Percentiles rank a stretch among this genome's conserved stretches.
phyloP scores from a whole-genome alignment of 352 stramenopile genomes.

The Pythium chondricola region DNA sequence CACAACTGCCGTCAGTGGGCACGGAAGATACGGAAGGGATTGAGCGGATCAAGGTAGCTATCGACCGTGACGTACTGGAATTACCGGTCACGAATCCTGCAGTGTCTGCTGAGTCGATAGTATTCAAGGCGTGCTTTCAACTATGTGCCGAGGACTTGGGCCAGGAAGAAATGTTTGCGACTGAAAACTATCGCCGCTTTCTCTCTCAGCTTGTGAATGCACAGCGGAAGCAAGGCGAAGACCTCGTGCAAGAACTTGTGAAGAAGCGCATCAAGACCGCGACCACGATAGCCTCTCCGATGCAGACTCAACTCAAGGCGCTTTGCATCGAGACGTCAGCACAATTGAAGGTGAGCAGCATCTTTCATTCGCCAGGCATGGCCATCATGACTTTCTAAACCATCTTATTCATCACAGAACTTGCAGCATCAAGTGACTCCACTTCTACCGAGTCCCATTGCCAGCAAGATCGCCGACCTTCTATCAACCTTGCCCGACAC shows the following conservation, averaged over 20 bases:
- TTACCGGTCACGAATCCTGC: slow-evolving; percentile 25
- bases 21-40: slow-evolving; percentile 7
- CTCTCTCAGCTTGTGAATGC: slow-evolving; percentile 1
- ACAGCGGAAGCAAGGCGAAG: not conserved
- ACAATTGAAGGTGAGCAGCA: no score
- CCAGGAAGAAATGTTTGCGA: not conserved
- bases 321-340: no score
- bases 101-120: slow-evolving; percentile 19
- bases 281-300: no score
- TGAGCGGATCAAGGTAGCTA: slow-evolving; percentile 13
- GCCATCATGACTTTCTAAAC: no score
- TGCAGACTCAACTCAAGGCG: not conserved
- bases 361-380: no score
- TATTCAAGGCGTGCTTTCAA: slow-evolving; percentile 60
- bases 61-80: slow-evolving; percentile 41
- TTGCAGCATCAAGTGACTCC: no score
- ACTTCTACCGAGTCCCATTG: no score
- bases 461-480: no score
- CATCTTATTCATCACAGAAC: no score
- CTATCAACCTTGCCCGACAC: no score
- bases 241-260: slow-evolving; percentile 8
- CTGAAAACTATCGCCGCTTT: slow-evolving; percentile 7
- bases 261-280: slow-evolving; percentile 6
- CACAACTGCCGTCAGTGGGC: not conserved
- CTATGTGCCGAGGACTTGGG: slow-evolving; percentile 11